Evolutionary conservation across 805 yeast species (phyloP).

Genomic region (Ogataea chonburiensis): DNA sequence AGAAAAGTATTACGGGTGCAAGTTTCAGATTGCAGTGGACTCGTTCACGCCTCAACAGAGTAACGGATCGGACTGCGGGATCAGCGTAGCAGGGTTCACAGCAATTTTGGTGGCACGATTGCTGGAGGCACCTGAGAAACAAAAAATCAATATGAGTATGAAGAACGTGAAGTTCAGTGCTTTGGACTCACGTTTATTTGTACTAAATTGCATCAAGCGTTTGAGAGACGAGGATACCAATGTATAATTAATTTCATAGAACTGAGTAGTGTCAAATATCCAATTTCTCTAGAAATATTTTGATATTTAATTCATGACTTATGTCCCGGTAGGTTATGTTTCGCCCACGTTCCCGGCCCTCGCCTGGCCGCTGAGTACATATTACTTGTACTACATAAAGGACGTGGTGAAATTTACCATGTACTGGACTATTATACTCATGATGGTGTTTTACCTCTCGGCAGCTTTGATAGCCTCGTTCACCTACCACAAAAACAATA

Average conservation of each 20-base stretch:
- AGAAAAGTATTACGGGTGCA: conserved; percentile 25
- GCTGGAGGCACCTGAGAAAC: conserved; percentile 29
- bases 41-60: conserved; percentile 53
- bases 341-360: conserved; percentile 82
- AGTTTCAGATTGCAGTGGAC: conserved; percentile 23
- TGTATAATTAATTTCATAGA: conserved; percentile 38
- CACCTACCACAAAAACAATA: conserved; percentile 41
- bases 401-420: conserved; percentile 86
- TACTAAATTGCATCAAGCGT: conserved; percentile 36
- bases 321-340: conserved; percentile 74
- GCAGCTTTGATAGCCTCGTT: conserved; percentile 64
- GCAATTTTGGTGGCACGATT: conserved; percentile 36
- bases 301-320: conserved; percentile 7
- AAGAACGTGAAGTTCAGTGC: conserved; percentile 45
- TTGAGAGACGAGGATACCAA: conserved; percentile 21
- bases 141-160: conserved; percentile 40
- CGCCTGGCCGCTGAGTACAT: conserved; percentile 61
- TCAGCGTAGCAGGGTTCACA: conserved; percentile 40
- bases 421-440: conserved; percentile 75
- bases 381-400: conserved; percentile 62
- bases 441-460: conserved; percentile 56
- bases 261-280: conserved; percentile 26
- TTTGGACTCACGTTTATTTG: conserved; percentile 45
- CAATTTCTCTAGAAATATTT: neutral
- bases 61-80: conserved; percentile 69